These are phyloP conservation scores for Ophiosphaerella herpotricha DNA, from an alignment of 2,329 filamentous ascomycete genomes.

Conservation along the genomic window DNA sequence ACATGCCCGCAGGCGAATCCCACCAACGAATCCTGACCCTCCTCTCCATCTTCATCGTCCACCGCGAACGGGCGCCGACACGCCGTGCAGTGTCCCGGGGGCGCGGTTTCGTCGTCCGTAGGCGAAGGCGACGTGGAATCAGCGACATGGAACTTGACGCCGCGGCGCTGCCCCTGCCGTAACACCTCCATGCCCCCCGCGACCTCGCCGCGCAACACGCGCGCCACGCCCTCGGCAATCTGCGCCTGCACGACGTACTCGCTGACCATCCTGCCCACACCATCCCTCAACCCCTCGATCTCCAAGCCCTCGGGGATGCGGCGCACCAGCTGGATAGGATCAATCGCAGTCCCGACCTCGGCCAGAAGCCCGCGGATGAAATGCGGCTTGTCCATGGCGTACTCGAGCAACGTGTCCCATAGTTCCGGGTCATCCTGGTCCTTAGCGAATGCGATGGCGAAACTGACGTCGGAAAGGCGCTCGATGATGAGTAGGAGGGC, in stretches of 20 bases:
- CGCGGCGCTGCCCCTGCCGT: slow-evolving; percentile 77
- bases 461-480: slow-evolving; percentile 85
- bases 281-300: slow-evolving; percentile 86
- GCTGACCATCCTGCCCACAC: slow-evolving; percentile 86
- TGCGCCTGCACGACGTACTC: slow-evolving; percentile 95
- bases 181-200: slow-evolving; percentile 80
- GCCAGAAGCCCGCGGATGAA: slow-evolving; percentile 93
- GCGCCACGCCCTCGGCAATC: slow-evolving; percentile 87
- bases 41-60: slow-evolving; percentile 37
- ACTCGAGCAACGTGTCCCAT: slow-evolving; percentile 92
- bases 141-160: slow-evolving; percentile 84
- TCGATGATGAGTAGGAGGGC: slow-evolving; percentile 93
- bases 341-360: slow-evolving; percentile 90
- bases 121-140: slow-evolving; percentile 29
- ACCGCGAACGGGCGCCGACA: slow-evolving; percentile 39
- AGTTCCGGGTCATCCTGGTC: slow-evolving; percentile 89
- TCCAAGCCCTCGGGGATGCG: slow-evolving; percentile 92
- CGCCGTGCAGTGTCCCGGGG: slow-evolving; percentile 41
- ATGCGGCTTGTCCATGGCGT: slow-evolving; percentile 95
- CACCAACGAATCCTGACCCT: slow-evolving; percentile 66
- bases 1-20: slow-evolving; percentile 84
- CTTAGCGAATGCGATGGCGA: slow-evolving; percentile 93
- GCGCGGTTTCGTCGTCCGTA: slow-evolving; percentile 30
- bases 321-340: slow-evolving; percentile 86
- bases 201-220: slow-evolving; percentile 86